phyloP scores from a whole-genome alignment of 73 alveolate genomes.

The Symbiodinium natans region DNA sequence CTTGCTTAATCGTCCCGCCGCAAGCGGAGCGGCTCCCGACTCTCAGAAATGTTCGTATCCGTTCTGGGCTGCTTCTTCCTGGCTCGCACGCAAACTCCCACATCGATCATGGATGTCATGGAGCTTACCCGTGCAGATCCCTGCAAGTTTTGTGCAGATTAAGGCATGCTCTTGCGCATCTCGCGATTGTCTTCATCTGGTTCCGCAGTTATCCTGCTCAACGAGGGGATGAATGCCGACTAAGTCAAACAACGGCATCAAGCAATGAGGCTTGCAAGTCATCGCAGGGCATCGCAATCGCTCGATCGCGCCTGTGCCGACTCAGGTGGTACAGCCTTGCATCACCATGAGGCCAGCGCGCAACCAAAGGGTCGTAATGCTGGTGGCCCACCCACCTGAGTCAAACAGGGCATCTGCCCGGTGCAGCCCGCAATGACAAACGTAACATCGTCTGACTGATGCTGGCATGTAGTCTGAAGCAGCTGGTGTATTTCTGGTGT shows the following conservation, averaged over 20 bases:
- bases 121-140: too few species aligned
- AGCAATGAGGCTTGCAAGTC: too few species aligned
- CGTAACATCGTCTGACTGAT: too few species aligned
- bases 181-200: constrained; percentile 64
- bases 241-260: too few species aligned
- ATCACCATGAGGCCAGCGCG: constrained; percentile 71
- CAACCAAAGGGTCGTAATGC: constrained; percentile 57
- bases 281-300: too few species aligned
- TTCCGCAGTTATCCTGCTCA: constrained; percentile 48
- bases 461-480: too few species aligned
- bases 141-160: too few species aligned
- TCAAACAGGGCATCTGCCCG: too few species aligned
- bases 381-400: constrained; percentile 75
- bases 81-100: background rate
- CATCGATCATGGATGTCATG: too few species aligned
- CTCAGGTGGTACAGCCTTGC: constrained; percentile 72
- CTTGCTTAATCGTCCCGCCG: constrained; percentile 14
- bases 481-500: too few species aligned
- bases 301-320: constrained; percentile 72
- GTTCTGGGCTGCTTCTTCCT: constrained; percentile 91
- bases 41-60: constrained; percentile 50
- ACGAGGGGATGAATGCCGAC: too few species aligned
- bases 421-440: too few species aligned
- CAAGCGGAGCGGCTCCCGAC: constrained; percentile 59
- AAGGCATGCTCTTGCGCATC: constrained; percentile 51